Evolutionary conservation across 1,284 basidiomycete species (phyloP), one percentile per base, ranked within the genome.

Genomic region (Cryptococcus sp.): DNA sequence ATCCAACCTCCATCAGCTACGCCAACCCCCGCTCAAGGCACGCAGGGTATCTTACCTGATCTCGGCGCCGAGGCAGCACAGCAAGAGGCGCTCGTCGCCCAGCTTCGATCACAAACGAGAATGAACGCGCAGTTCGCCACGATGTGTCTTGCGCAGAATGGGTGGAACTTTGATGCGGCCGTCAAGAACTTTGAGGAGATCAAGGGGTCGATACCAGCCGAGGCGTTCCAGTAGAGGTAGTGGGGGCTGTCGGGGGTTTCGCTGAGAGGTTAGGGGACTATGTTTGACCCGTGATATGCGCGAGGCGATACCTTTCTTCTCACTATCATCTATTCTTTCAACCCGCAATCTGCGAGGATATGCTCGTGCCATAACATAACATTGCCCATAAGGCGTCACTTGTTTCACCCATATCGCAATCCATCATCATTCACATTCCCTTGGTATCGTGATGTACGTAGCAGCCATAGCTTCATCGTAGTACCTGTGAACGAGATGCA

Each of bases 121-220:
- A 81, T 96, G 72, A 93, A 89, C 66, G 84, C 84, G 11, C 82
- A 84, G 64, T 93, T 85, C 70, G 83, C 90, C 0, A 81, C 87
- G n/a, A 87, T 94, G 62, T 94, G 92, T 72, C 78, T 95, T 58
- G 81, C 84, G 65, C 86, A 85, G 56, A 93, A 93, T 70, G 85
- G 80, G 15, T 95, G 91, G 91, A 85, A 91, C 72, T 65, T 89
- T 44, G 85, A 86, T 44, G 82, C 83, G 59, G 92, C 92, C 0
- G 73, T 91, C 41, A 82, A 82, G 53, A 93, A 93, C 72, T 95
- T 91, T 75, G 85, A 90, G 68, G 84, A 88, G 64, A 70, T 81
- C 48, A 68, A 63, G 54, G 58, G 44, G 17, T 64, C 64, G 22
- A 70, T 73, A 16, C 71, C 71, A 27, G 44, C 68, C 16, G 71